Evolutionary conservation across 345 rosid genomes (phyloP), one percentile per base, ranked within the genome.

Genomic region (Syzygium aqueum): DNA sequence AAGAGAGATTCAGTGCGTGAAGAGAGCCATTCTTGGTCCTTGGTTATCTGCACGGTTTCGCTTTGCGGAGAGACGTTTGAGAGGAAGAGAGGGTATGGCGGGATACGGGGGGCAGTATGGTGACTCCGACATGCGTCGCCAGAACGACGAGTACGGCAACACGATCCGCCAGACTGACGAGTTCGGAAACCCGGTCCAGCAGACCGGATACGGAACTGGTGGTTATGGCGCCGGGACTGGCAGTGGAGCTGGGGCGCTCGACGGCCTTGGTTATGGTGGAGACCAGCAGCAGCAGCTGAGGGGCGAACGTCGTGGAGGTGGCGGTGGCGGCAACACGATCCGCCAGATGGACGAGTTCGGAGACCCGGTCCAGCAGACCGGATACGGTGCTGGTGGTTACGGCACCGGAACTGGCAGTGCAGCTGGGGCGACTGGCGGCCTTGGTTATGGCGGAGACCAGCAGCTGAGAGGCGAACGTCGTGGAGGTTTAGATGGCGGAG

Each of bases 131-230:
- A 2, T 2, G 6, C 85, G 61, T 53, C 87, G 59, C 87, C 63
- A 53, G 51, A 25, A n/a, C 84, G 65, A 86, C 33, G 84, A 86
- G 84, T 86, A 28, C 40, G 87, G 87, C 54, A 86, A 92, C 87
- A 92, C 91, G 7, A 63, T 89, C 85, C 86, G 83, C 37, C 85
- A 51, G 85, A 22, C 88, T 46, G 91, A 91, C 61, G 89, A 77
- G 88, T 89, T 51, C 6, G 92, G 91, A 37, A 87, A 90, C 90
- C 93, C 91, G 1, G 85, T 91, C 92, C 16, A 92, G 89, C 22
- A 82, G 84, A 21, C 11, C 52, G 16, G 92, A 92, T 84, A 85
- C 89, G 49, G 93, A 92, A 61, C 77, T 33, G 84, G 87, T 7
- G 77, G 5, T 11, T 27, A 80, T 11, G 16, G 51, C 3, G 85